These are phyloP conservation scores for Eucalyptus pumila DNA, from an alignment of 345 rosid species.

Conservation along the genomic window DNA sequence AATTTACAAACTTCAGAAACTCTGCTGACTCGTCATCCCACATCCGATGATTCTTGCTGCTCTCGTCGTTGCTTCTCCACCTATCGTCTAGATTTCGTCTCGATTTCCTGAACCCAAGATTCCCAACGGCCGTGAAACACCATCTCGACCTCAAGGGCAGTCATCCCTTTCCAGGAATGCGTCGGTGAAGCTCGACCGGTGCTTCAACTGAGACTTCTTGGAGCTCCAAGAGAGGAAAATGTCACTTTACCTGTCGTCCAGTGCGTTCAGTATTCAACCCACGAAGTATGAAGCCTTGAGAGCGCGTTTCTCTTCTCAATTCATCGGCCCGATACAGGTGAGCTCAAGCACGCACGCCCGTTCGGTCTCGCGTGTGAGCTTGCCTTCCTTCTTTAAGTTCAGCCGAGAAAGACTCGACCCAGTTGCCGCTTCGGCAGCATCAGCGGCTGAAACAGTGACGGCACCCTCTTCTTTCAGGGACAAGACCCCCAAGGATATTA, in stretches of 20 bases:
- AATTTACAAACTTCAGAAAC: background rate
- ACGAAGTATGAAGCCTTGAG: constrained; percentile 11
- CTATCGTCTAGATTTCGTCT: background rate
- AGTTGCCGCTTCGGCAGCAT: constrained; percentile 26
- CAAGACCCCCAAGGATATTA: constrained; percentile 50
- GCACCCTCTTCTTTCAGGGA: constrained; percentile 36
- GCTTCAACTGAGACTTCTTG: background rate
- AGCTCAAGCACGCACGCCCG: constrained; percentile 15
- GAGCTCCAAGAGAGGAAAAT: background rate
- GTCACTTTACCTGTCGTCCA: constrained; percentile 42
- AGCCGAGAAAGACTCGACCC: constrained; percentile 13
- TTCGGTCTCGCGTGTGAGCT: background rate
- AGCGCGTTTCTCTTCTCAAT: constrained; percentile 15
- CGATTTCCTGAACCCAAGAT: background rate
- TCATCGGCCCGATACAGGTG: constrained; percentile 46
- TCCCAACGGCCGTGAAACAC: background rate
- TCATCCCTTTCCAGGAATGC: background rate
- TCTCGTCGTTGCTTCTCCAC: background rate
- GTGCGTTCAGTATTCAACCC: constrained; percentile 15
- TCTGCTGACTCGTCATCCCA: background rate
- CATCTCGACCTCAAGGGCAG: background rate
- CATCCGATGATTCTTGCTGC: background rate
- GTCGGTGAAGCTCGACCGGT: background rate
- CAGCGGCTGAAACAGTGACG: constrained; percentile 3
- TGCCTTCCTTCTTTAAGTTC: constrained; percentile 2